Percentiles rank a stretch among this genome's conserved stretches.
Evolutionary conservation across 768 basidiomycete genomes (phyloP).

Genomic region (Mycena pura): DNA sequence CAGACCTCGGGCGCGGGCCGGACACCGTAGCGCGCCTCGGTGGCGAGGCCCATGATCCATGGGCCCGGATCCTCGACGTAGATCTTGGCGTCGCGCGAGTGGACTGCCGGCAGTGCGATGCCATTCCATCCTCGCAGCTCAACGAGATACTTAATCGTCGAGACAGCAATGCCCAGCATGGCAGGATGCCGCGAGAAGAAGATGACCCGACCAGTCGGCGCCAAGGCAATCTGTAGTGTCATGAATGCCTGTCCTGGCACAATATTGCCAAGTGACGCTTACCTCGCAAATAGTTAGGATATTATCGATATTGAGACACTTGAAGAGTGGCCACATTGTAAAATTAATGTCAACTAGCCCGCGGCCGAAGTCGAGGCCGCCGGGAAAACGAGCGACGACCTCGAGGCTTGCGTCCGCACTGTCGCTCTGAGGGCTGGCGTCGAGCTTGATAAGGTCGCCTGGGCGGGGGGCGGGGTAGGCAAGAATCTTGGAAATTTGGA

Average conservation of each 20-base stretch:
- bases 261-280: slow-evolving; percentile 11
- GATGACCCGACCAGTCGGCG: slow-evolving; percentile 85
- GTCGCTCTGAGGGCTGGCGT: slow-evolving; percentile 74
- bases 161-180: slow-evolving; percentile 93
- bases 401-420: slow-evolving; percentile 65
- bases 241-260: neutral
- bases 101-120: slow-evolving; percentile 80
- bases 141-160: slow-evolving; percentile 88
- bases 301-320: slow-evolving; percentile 91
- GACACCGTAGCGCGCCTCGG: slow-evolving; percentile 82
- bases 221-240: slow-evolving; percentile 73
- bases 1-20: slow-evolving; percentile 82
- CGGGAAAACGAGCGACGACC: slow-evolving; percentile 89
- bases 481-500: slow-evolving; percentile 88
- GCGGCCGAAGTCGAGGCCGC: slow-evolving; percentile 91
- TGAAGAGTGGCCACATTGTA: slow-evolving; percentile 97
- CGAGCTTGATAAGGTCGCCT: slow-evolving; percentile 85
- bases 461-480: slow-evolving; percentile 88
- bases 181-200: slow-evolving; percentile 91
- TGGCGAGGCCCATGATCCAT: slow-evolving; percentile 92
- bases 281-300: slow-evolving; percentile 94
- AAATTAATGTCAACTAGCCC: slow-evolving; percentile 94
- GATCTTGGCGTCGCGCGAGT: slow-evolving; percentile 89
- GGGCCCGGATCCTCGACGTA: slow-evolving; percentile 97
- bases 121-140: slow-evolving; percentile 95